A percentile compares a stretch with the other conserved stretches of the same genome.
These are phyloP conservation scores for Hypholoma sublateritium DNA, from an alignment of 768 basidiomycete genomes.

Conservation along the genomic window DNA sequence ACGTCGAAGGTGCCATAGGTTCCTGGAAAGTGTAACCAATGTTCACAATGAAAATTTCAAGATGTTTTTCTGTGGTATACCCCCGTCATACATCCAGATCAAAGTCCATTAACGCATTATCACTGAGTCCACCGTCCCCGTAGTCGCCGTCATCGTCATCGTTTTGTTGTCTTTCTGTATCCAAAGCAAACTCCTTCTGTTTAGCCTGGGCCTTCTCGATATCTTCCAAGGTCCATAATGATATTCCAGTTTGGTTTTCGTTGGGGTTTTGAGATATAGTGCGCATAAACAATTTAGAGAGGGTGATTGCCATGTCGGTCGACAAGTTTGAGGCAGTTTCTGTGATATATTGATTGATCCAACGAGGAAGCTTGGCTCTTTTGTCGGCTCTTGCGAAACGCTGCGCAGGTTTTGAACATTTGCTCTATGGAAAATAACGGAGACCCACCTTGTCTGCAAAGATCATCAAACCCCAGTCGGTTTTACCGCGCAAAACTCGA, in stretches of 20 bases:
- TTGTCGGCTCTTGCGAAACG: slow-evolving; percentile 92
- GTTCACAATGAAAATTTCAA: slow-evolving; percentile 17
- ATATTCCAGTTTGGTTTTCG: slow-evolving; percentile 92
- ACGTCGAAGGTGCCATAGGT: slow-evolving; percentile 26
- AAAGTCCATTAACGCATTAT: slow-evolving; percentile 59
- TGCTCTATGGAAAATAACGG: neutral
- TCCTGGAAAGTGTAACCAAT: slow-evolving; percentile 38
- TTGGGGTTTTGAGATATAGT: slow-evolving; percentile 98
- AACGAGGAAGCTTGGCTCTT: slow-evolving; percentile 92
- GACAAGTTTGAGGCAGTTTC: slow-evolving; percentile 96
- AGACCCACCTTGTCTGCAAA: slow-evolving; percentile 90
- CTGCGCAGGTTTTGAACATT: slow-evolving; percentile 35
- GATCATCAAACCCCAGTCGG: slow-evolving; percentile 99
- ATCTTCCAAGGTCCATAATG: slow-evolving; percentile 93
- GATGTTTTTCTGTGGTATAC: slow-evolving; percentile 2
- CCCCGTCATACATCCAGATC: slow-evolving; percentile 42
- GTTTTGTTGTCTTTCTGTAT: slow-evolving; percentile 41
- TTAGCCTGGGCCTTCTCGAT: slow-evolving; percentile 83
- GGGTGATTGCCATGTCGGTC: slow-evolving; percentile 94
- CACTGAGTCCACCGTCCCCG: slow-evolving; percentile 66
- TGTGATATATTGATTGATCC: slow-evolving; percentile 99
- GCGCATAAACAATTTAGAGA: slow-evolving; percentile 96
- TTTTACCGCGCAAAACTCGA: slow-evolving; percentile 95
- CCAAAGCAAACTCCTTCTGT: slow-evolving; percentile 64
- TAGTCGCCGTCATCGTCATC: slow-evolving; percentile 58